Conservation (phyloP, 257 asterid species). For the Gentiana straminea region DNA sequence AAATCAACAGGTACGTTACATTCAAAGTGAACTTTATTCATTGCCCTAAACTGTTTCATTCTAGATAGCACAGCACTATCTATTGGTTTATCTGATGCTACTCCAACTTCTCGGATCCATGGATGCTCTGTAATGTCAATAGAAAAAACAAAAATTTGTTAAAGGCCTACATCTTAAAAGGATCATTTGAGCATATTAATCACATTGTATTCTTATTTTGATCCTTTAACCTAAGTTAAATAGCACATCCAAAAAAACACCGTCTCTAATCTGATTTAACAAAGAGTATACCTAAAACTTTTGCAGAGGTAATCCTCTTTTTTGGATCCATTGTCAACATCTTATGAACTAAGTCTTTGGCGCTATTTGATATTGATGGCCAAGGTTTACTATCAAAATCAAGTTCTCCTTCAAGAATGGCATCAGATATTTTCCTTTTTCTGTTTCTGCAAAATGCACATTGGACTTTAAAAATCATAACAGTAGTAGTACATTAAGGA, state of each 20-base stretch:
- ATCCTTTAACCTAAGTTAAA: too few species aligned
- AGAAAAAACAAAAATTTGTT: not conserved
- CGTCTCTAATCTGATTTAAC: too few species aligned
- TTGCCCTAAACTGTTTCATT: constrained; percentile 84
- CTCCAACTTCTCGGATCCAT: constrained; percentile 57
- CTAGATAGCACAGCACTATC: constrained; percentile 76
- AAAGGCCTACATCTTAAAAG: too few species aligned
- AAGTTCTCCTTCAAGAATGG: constrained; percentile 71
- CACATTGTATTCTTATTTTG: too few species aligned
- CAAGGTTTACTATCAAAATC: constrained; percentile 84
- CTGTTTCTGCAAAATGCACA: constrained; percentile 52
- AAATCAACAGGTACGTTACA: too few species aligned
- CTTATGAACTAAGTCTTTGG: constrained; percentile 72
- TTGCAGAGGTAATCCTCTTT: constrained; percentile 63
- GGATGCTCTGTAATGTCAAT: constrained; percentile 45
- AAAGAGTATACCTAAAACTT: constrained; percentile 66
- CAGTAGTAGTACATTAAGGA: too few species aligned
- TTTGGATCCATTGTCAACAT: constrained; percentile 85
- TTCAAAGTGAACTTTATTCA: too few species aligned
- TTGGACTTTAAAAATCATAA: not conserved
- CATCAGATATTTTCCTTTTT: constrained; percentile 87
- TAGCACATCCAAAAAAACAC: too few species aligned
- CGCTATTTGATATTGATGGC: constrained; percentile 73
- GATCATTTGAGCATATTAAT: too few species aligned
- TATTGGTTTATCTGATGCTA: constrained; percentile 65